Base-by-base conservation (phyloP, 306 rosid genomes). In the Quercus mongolica region DNA sequence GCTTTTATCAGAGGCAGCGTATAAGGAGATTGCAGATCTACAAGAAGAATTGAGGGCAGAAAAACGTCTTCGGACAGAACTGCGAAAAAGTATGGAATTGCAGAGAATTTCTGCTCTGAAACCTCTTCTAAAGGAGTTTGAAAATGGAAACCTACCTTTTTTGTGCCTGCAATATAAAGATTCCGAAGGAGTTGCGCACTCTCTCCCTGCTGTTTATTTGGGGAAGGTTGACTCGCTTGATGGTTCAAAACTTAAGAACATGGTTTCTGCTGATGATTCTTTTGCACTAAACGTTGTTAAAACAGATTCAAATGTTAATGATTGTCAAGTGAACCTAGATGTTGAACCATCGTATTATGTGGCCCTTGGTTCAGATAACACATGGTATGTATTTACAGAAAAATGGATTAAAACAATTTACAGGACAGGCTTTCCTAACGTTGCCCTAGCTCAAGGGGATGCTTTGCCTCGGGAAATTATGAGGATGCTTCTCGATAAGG, bases 351-450 rank as follows among this genome's bases (percentile, higher is more conserved):
- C 97, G 18, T 95, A 95, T 82, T 87, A 92, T 72, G 92, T 90
- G 78, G 98, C 99, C 81, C 95, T 92, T 80, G 99, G 98, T 52
- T 95, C 97, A 68, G 99, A 95, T 85, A 92, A 95, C 77, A 85
- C 97, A 17, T 95, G 99, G 99, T 95, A 92, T 81, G 84, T 91
- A 25, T 92, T 92, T 82, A 88, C 99, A 33, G 97, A 92, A 75
- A 92, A 90, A 80, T 95, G 99, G 99, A 89, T 92, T 63, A 90
- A 83, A 88, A 82, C 98, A 44, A 83, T 92, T 62, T 95, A 92
- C 74, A 88, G 79, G 83, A 87, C 92, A 1, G 97, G 99, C 74
- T 89, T 92, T 76, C 99, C 97, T 46, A 89, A 95, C 28, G 85
- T 85, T 84, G 86, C 99, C 52, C 81, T 92, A 80, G 85, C 90